Evolutionary conservation across 2,329 filamentous ascomycete genomes (phyloP), one percentile per base, ranked within the genome.

Genomic region (Teratosphaeriaceae sp.): DNA sequence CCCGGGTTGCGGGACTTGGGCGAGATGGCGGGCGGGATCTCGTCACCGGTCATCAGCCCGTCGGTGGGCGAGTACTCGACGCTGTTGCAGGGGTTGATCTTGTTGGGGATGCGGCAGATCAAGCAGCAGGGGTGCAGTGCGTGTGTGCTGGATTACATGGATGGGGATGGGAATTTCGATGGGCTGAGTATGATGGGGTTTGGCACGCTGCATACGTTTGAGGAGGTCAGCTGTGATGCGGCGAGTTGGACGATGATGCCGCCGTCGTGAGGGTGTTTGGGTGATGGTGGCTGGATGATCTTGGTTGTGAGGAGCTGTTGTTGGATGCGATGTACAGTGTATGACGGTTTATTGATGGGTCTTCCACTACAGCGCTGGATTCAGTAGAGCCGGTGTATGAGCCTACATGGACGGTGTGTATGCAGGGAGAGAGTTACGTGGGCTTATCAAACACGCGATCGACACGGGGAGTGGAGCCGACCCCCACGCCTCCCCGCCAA

Each of bases 91-190:
- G 87, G 87, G 0, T 66, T 94, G 50, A 84, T 87, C 12, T 66
- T 94, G 48, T 79, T 94, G 67, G 86, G 85, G 1, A 80, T 92
- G 56, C 78, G 85, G 44, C 87, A 92, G 65, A 85, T 88, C 62
- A 90, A 89, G 64, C 78, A 78, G 53, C 79, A 89, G 59, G 85
- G 84, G 48, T 81, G 84, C 40, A 76, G 77, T 50, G 80, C 80
- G 46, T 85, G 83, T 40, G 70, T 94, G 36, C 65, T 94, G 45
- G 87, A 88, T 62, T 89, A 85, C 78, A 80, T 83, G 62, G 78
- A 82, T 47, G 76, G 76, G 13, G 85, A 88, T 57, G 83, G 84
- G 41, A 78, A 80, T 37, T 79, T 80, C 50, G 86, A 92, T 61
- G 79, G 82, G 26, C 69, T 94, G 45, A 73, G 81, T 43, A 79